Evolutionary conservation across 2,329 filamentous ascomycete genomes (phyloP), one percentile per base, ranked within the genome.

Genomic region (Magnaporthiopsis incrustans): DNA sequence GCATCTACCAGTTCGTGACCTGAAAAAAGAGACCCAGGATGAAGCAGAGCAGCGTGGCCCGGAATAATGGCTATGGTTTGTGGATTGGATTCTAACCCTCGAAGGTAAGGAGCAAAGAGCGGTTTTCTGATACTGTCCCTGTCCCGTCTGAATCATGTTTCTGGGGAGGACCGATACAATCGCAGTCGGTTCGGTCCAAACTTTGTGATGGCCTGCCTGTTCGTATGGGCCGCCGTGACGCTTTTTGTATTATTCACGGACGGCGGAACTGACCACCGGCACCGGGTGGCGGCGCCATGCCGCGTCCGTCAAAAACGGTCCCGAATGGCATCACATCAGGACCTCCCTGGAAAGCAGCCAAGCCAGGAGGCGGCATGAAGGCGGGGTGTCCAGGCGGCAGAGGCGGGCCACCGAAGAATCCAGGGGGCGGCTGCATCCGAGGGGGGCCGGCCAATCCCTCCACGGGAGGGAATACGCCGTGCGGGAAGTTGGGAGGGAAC

Each of bases 401-500:
- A 64, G 75, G 76, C 15, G 77, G 79, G 7, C 79, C 81, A 27
- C 76, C 78, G 67, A 80, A 85, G 70, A 86, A 85, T 14, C 83
- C 83, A 1, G 85, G 85, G 6, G 85, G 85, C 32, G 84, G 84
- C 56, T 76, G 77, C 76, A 85, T 80, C 71, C 84, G 80, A 12
- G 79, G 81, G 66, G 80, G 79, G 22, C 77, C 81, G 44, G 74
- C 76, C 73, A 85, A 78, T 18, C 74, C 77, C 35, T 83, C 81
- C 1, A 80, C 81, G 15, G 79, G 79, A 10, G 77, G 77, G 71
- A 81, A 77, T 30, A 74, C 76, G 30, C 75, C 77, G 7, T 79
- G 81, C 18, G 83, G 81, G 67, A 87, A 88, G 71, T 82, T 85
- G n/a, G 84, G 83, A 26, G 83, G 83, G 82, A 65, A 72, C 63